Conservation (phyloP, 768 basidiomycete genomes). For the Boletellus emodensis region DNA sequence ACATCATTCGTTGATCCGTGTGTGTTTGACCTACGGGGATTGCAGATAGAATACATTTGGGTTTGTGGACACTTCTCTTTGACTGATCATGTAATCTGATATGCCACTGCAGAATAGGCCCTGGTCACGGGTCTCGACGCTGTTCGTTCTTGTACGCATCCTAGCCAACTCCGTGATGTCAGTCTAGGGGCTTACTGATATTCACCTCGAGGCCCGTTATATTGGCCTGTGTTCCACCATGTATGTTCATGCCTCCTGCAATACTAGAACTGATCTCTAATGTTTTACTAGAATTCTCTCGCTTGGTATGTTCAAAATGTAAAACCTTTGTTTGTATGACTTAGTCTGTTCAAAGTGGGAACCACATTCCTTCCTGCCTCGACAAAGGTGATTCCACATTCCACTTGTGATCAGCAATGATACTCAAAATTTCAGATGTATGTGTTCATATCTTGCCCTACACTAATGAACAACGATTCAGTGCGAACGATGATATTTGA, state of each 20-base stretch:
- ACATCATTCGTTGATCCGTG: not conserved
- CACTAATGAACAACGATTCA: not conserved
- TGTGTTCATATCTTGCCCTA: not conserved
- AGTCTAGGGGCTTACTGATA: not conserved
- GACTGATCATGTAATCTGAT: not conserved
- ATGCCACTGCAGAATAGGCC: not conserved
- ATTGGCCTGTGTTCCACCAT: not conserved
- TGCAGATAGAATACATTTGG: slow-evolving; percentile 2
- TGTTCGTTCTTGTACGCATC: not conserved
- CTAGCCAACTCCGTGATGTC: not conserved
- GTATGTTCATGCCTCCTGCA: not conserved
- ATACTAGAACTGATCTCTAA: not conserved
- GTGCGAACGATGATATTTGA: not conserved
- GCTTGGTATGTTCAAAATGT: not conserved
- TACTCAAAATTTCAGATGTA: not conserved
- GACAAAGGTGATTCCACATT: not conserved
- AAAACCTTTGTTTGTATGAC: not conserved
- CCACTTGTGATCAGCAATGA: not conserved
- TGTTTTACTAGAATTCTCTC: not conserved
- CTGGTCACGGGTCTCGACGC: not conserved
- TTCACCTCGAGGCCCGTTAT: not conserved
- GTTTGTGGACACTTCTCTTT: not conserved
- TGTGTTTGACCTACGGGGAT: too few relatives aligned
- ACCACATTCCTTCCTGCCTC: not conserved
- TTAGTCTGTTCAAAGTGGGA: not conserved